phyloP scores from a whole-genome alignment of 768 basidiomycete genomes.

The Suillus tomentosus region DNA sequence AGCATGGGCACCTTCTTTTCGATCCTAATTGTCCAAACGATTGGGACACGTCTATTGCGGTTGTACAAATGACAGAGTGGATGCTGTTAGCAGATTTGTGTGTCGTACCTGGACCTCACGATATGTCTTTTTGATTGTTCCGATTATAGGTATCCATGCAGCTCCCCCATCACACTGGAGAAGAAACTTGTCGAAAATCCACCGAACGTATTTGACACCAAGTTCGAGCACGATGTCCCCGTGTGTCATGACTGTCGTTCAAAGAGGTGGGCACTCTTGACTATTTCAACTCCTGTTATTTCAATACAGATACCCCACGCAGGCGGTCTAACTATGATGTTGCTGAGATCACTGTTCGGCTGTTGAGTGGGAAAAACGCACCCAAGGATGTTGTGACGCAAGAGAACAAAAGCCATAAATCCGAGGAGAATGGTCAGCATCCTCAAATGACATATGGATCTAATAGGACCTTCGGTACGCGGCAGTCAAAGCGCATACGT shows the following conservation, averaged over 20 bases:
- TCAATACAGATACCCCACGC: constrained; percentile 8
- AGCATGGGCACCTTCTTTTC: constrained; percentile 61
- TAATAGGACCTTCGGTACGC: constrained; percentile 42
- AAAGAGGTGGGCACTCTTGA: constrained; percentile 46
- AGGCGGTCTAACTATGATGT: constrained; percentile 51
- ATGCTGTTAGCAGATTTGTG: constrained; percentile 58
- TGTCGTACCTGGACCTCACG: constrained; percentile 29
- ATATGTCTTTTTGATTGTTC: constrained; percentile 22
- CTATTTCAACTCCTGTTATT: constrained; percentile 11
- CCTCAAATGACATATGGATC: constrained; percentile 20
- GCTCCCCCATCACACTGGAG: constrained; percentile 53
- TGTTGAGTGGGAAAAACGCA: constrained; percentile 37
- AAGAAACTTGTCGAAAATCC: constrained; percentile 33
- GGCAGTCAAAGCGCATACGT: constrained; percentile 74
- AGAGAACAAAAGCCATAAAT: constrained; percentile 8
- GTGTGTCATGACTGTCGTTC: constrained; percentile 65
- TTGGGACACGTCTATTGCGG: constrained; percentile 52
- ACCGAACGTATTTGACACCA: constrained; percentile 32
- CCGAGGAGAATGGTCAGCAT: constrained; percentile 7
- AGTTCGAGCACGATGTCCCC: constrained; percentile 49
- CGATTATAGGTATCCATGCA: constrained; percentile 53
- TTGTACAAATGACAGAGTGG: constrained; percentile 71
- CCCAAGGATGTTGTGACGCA: constrained; percentile 28
- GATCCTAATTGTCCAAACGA: constrained; percentile 68
- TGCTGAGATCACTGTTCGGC: constrained; percentile 63